phyloP scores from a whole-genome alignment of 805 yeast species.

The Lipomyces sp. region DNA sequence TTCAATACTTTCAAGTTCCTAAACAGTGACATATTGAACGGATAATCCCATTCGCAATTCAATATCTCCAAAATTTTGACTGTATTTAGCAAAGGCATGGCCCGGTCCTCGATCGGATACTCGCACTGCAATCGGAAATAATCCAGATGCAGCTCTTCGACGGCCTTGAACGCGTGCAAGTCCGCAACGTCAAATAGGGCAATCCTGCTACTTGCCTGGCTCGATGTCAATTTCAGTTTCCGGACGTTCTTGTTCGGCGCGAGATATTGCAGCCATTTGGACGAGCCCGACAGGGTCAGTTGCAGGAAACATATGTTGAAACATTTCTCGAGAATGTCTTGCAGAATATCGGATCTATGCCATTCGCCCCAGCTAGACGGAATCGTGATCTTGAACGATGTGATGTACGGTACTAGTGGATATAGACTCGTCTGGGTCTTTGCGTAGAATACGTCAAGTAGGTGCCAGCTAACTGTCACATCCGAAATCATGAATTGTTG shows the following conservation, averaged over 20 bases:
- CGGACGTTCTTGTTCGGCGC: slow-evolving; percentile 19
- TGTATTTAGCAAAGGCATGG: slow-evolving; percentile 19
- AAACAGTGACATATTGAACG: slow-evolving; percentile 33
- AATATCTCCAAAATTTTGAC: slow-evolving; percentile 20
- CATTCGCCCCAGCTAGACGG: slow-evolving; percentile 39
- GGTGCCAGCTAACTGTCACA: slow-evolving; percentile 27
- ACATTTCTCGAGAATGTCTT: slow-evolving; percentile 22
- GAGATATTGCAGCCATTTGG: slow-evolving; percentile 33
- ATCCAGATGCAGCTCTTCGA: slow-evolving; percentile 22
- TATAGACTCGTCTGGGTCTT: slow-evolving; percentile 15
- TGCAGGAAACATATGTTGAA: slow-evolving; percentile 14
- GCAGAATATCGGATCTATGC: slow-evolving; percentile 32
- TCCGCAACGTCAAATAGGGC: slow-evolving; percentile 31
- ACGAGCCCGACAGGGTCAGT: slow-evolving; percentile 34
- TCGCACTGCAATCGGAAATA: slow-evolving; percentile 32
- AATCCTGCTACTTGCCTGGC: slow-evolving; percentile 18
- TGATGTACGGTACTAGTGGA: slow-evolving; percentile 23
- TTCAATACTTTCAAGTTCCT: slow-evolving; percentile 13
- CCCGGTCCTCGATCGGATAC: slow-evolving; percentile 28
- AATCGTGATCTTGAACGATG: slow-evolving; percentile 21
- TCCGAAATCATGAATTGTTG: slow-evolving; percentile 32
- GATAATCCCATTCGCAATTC: slow-evolving; percentile 37
- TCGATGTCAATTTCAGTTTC: slow-evolving; percentile 16
- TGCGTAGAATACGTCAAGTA: slow-evolving; percentile 23
- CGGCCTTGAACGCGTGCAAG: slow-evolving; percentile 26